Evolutionary conservation across 768 basidiomycete genomes (phyloP), one percentile per base, ranked within the genome.

Genomic region (Psilocybe tampanensis): DNA sequence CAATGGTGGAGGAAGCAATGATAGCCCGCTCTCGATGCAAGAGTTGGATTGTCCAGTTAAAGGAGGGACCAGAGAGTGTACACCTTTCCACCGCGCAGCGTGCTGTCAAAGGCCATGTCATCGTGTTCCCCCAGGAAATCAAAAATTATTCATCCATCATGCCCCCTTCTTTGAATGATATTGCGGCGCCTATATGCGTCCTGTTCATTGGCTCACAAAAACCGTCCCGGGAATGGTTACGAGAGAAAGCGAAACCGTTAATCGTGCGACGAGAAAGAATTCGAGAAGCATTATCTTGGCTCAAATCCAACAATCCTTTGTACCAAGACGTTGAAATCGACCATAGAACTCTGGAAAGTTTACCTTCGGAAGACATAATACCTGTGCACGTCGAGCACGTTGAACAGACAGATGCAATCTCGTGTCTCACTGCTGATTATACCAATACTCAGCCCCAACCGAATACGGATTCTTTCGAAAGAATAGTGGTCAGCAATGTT

Each of bases 61-160:
- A 70, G 45, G 66, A 72, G 54, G 60, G 63, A 26, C 51, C 56
- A 19, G 32, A 56, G 6, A 33, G 47, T 6, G 2, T 36, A 24
- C 18, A 1, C 26, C 32, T 9, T 58, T 68, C 2, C 54, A 55
- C 17, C 33, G 23, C 44, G 0, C 76, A 80, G 52, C 48, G 71
- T 3, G 77, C 70, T 0, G 15, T 77, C 8, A 63, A 64, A 50
- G 80, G 80, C 0, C 70, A 79, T 60, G 63, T 76, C 7, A 75
- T 81, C 19, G 67, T 77, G 1, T 76, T 72, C 64, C 78, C 76
- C 2, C 76, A 79, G 52, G 42, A 60, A 6, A 70, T 74, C 2
- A 63, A 66, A 1, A 44, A 47, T 1, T 49, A 78, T 6, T 66
- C 68, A 0, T 26, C 32, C 0, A 11, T 75, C 0, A 55, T 81